Conservation (phyloP, 164 flowering plant genomes). For the Aristolochia contorta region DNA sequence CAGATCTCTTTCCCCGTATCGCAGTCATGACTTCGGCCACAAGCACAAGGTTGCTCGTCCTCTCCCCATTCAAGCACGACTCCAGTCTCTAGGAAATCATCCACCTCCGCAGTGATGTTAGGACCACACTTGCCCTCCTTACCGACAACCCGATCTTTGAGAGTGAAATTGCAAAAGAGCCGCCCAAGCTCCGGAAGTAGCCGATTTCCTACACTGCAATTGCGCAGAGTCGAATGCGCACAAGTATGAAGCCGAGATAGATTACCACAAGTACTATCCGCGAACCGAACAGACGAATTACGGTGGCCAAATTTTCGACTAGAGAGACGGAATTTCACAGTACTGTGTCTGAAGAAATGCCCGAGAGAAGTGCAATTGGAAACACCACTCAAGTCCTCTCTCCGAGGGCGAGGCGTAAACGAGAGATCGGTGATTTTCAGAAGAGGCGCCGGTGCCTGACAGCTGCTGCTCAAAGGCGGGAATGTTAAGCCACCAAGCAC, state of each 20-base stretch:
- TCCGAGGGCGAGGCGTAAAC: too few relatives aligned
- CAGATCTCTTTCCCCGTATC: slow-evolving; percentile 29
- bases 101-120: not conserved
- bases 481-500: too few relatives aligned
- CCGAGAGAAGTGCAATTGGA: too few relatives aligned
- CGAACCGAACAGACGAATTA: slow-evolving; percentile 39
- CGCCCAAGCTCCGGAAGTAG: slow-evolving; percentile 32
- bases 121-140: not conserved
- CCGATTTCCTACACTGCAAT: not conserved
- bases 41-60: slow-evolving; percentile 34
- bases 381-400: too few relatives aligned
- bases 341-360: too few relatives aligned
- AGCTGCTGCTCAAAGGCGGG: too few relatives aligned
- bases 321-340: not conserved
- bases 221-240: too few relatives aligned
- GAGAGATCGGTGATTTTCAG: too few relatives aligned
- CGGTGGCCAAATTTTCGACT: slow-evolving; percentile 21
- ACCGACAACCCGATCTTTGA: slow-evolving; percentile 22
- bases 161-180: slow-evolving; percentile 23
- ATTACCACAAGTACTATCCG: slow-evolving; percentile 54
- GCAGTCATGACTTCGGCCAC: slow-evolving; percentile 40
- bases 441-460: too few relatives aligned
- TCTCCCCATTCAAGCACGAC: slow-evolving; percentile 48
- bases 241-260: slow-evolving; percentile 19
- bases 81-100: slow-evolving; percentile 18